A percentile compares a stretch with the other conserved stretches of the same genome.
Evolutionary conservation across 306 rosid genomes (phyloP).

Genomic region (Vicia villosa): DNA sequence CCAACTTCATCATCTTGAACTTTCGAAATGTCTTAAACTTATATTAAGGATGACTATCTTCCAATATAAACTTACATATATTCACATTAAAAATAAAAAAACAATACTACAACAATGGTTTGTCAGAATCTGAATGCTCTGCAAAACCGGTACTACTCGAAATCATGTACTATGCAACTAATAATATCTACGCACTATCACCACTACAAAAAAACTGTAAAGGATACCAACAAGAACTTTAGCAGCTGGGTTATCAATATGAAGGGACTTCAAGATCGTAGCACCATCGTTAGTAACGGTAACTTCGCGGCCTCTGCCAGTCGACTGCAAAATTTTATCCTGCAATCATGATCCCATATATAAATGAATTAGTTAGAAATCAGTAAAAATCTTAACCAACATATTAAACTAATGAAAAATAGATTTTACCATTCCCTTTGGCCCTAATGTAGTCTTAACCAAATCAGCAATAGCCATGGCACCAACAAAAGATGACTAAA

Average conservation of each 20-base stretch:
- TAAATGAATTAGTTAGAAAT: not conserved
- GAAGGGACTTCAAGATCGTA: conserved; percentile 94
- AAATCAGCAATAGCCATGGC: conserved; percentile 96
- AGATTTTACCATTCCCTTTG: conserved; percentile 87
- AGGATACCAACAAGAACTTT: conserved; percentile 99
- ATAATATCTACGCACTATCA: not conserved
- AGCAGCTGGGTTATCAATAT: conserved; percentile 96
- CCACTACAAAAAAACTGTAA: conserved; percentile 6
- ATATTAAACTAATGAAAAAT: not conserved
- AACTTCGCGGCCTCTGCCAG: conserved; percentile 85
- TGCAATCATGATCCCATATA: conserved; percentile 41
- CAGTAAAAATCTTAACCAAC: not conserved
- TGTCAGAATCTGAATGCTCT: not conserved
- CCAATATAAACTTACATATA: not conserved
- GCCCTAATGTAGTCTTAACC: conserved; percentile 96
- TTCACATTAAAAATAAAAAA: not conserved
- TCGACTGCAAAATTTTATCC: conserved; percentile 97
- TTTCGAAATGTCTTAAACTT: conserved; percentile 83
- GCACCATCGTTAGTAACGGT: conserved; percentile 98
- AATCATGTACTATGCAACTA: not conserved
- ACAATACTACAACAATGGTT: not conserved
- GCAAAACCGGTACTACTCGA: not conserved
- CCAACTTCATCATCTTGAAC: conserved; percentile 99
- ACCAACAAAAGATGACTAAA: conserved; percentile 91
- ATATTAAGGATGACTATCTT: conserved; percentile 52